Base-by-base conservation (phyloP, 345 rosid genomes). In the Adansonia digitata region DNA sequence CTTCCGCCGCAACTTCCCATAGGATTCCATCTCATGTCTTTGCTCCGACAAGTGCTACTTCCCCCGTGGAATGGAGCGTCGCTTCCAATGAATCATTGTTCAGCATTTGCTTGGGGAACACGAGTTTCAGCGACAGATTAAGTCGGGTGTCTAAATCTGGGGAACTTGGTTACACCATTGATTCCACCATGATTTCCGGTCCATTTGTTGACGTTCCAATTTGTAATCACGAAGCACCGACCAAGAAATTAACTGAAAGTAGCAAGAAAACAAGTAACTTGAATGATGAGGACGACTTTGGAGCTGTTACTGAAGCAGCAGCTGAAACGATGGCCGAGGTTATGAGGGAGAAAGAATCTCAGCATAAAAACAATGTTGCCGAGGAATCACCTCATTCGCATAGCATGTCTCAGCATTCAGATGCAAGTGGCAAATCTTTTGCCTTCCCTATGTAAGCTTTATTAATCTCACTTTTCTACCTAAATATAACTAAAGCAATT, bases 21-120 rank as follows among this genome's bases (percentile, higher is more conserved):
- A 81, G 91, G 83, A 86, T 94, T 5, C 97, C 97, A 8, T 79
- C 95, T 59, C 81, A 80, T 17, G 90, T 88, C 2, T 94, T 94
- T 74, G 69, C 77, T 7, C 84, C 86, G 69, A 85, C 73, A 12
- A 80, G 78, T n/a, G 83, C 97, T 9, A 45, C 79, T 0, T 72
- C 84, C 39, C 90, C 84, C 6, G 76, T 39, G 72, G 97, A 92
- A 48, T 94, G 97, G 98, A 94, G 97, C 56, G 79, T 67, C 15
- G 81, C 88, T 63, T 94, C 98, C 1, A 90, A 84, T 61, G 98
- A 90, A 61, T 94, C 98, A 1, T 76, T 90, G 74, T 94, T 94
- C 76, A 94, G 98, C 73, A 87, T 94, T 39, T 94, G 85, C 0
- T 87, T 84, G 91, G 97, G 92, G 3, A 90, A 84, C 73, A 85